Conservation (phyloP, 768 basidiomycete species). For the Heimioporus sp. region DNA sequence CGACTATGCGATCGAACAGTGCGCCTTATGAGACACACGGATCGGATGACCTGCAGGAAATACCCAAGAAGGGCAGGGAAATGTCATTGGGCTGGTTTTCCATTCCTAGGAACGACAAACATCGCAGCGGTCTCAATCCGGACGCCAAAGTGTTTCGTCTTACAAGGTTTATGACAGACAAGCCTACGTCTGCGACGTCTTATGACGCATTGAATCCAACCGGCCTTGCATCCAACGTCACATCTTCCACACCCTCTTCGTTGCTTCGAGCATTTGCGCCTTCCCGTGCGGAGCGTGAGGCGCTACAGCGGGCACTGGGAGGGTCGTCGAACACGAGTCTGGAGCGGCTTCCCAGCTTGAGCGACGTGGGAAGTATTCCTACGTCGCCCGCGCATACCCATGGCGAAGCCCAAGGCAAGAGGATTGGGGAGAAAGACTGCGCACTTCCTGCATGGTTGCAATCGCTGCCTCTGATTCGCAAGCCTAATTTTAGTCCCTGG, state of each 20-base stretch:
- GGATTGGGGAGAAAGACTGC: constrained; percentile 26
- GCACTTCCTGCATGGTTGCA: constrained; percentile 67
- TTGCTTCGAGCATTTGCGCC: constrained; percentile 83
- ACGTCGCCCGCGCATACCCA: constrained; percentile 61
- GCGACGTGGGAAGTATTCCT: constrained; percentile 71
- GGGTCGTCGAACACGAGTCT: constrained; percentile 72
- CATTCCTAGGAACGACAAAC: constrained; percentile 42
- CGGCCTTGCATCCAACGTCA: constrained; percentile 40
- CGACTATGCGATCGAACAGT: constrained; percentile 29
- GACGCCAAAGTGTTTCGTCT: constrained; percentile 83
- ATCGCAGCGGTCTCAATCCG: constrained; percentile 75
- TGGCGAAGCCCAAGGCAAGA: constrained; percentile 26
- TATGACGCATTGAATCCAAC: constrained; percentile 64
- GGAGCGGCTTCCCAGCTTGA: constrained; percentile 75
- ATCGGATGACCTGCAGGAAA: constrained; percentile 14
- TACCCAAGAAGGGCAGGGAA: constrained; percentile 13
- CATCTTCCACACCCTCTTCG: constrained; percentile 45
- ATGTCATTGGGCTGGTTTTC: constrained; percentile 48
- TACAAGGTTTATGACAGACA: constrained; percentile 24
- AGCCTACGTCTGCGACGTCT: constrained; percentile 12
- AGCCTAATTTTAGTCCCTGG: constrained; percentile 81
- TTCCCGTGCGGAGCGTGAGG: constrained; percentile 85
- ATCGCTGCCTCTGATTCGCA: constrained; percentile 60
- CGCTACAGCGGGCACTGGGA: constrained; percentile 73
- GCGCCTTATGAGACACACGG: constrained; percentile 33